Evolutionary conservation across 176 grass and related monocot species (phyloP), one percentile per base, ranked within the genome.

Genomic region (Oryza punctata): DNA sequence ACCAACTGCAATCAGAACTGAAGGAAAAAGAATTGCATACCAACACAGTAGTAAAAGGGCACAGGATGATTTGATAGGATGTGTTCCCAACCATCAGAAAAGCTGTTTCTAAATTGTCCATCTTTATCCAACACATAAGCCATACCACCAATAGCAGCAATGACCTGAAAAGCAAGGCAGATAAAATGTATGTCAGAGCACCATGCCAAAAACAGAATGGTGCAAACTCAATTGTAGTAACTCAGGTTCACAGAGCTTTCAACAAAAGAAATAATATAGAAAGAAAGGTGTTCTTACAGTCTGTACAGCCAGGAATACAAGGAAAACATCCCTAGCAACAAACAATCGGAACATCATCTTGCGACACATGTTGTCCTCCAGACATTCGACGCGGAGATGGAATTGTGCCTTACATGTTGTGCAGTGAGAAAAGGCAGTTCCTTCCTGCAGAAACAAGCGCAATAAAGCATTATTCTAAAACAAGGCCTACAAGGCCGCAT

Each of bases 31-130:
- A 88, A 15, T 43, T 43, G 46, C 24, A 43, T 81, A 97, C 94
- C 94, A 73, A 91, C 88, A 76, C 89, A 88, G 80, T 97, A 97
- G 69, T 97, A 97, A 77, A 97, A 97, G 52, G 94, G 91, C 40
- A 97, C 70, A 0, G 94, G 94, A 86, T 97, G 91, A 69, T 91
- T 97, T 43, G 94, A 97, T 25, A 97, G 86, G 78, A 97, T 78
- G 35, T 65, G 94, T 15, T 91, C 94, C 94, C 91, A 97, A 82
- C 87, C 87, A 86, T 89, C 91, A 70, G 65, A 83, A 88, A 97
- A 97, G 30, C 84, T 93, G 60, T 93, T 91, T 74, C 94, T 93
- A 70, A 97, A 93, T n/a, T 67, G 76, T 60, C 91, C 94, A 52
- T 97, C 86, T 87, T 54, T 90, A 69, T 97, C 94, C 76, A 97